Base-by-base conservation (phyloP, 2,329 filamentous ascomycete genomes). In the Colletotrichum ledebouriae region DNA sequence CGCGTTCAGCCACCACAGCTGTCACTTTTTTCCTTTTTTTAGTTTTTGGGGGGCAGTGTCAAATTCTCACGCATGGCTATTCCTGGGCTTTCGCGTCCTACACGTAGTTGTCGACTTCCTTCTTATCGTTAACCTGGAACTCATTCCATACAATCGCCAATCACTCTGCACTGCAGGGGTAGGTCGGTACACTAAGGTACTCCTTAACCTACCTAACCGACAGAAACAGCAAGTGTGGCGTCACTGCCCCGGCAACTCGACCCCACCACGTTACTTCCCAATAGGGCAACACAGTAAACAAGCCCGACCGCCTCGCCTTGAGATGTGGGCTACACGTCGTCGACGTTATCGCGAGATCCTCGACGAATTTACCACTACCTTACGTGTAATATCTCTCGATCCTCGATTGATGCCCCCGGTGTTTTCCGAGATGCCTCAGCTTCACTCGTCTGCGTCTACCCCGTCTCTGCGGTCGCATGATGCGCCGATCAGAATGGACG, bases 401-500 rank as follows among this genome's bases (percentile, higher is more conserved):
- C 75, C 78, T 62, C 80, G 82, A 74, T 75, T 85, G 65, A 82
- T 87, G 80, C 82, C 83, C 59, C 76, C 81, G 61, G 74, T 80
- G 72, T 75, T 74, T 76, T 73, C 67, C 73, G 75, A 78, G 69
- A 71, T 73, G 62, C 74, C 74, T 57, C 70, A 81, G 47, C 79
- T 87, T 67, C 83, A 81, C 74, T 94, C 92, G 20, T 90, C 88
- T 63, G 92, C 92, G 56, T 94, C 92, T 62, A 94, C 91, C 67
- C 92, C 92, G 41, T 94, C 92, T 29, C 82, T 95, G 74, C 87
- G 92, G 70, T 91, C 91, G 44, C 87, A 89, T 76, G 91, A 93
- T 81, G 88, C 88, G 58, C 87, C 86, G n/a, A 79, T 89, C 73
- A 85, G 82, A 76, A 86, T 86, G 83, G 84, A 89, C 75, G 77